Conservation (phyloP, 345 rosid genomes). For the Eucalyptus albens region DNA sequence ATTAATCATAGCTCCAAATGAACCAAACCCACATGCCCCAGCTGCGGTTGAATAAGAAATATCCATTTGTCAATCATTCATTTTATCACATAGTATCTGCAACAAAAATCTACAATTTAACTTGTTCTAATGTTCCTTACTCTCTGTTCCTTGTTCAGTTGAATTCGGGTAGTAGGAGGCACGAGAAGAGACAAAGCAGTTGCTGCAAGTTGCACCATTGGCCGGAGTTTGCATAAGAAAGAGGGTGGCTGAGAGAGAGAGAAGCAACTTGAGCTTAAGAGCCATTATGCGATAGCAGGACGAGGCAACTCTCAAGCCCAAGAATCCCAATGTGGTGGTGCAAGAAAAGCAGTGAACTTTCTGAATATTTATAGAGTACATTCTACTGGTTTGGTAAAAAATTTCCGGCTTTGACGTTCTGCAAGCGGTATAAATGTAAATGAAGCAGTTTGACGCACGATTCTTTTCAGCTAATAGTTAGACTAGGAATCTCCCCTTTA, state of each 20-base stretch:
- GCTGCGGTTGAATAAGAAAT: slow-evolving; percentile 6
- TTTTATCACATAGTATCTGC: background rate
- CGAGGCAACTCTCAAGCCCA: background rate
- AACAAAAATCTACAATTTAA: background rate
- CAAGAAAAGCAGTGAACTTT: background rate
- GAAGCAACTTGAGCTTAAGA: slow-evolving; percentile 5
- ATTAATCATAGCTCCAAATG: slow-evolving; percentile 56
- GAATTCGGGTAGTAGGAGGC: slow-evolving; percentile 54
- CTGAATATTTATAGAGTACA: slow-evolving; percentile 28
- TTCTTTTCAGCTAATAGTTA: background rate
- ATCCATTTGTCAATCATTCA: background rate
- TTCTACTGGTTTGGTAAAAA: background rate
- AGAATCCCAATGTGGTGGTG: slow-evolving; percentile 7
- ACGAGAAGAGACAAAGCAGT: slow-evolving; percentile 37
- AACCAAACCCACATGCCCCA: slow-evolving; percentile 60
- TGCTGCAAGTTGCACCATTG: slow-evolving; percentile 29
- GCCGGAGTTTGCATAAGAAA: slow-evolving; percentile 6
- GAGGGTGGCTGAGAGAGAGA: slow-evolving; percentile 5
- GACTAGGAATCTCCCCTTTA: background rate
- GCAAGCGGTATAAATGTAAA: background rate
- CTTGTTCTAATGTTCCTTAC: slow-evolving; percentile 12
- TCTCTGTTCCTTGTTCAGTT: slow-evolving; percentile 32
- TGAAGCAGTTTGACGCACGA: background rate
- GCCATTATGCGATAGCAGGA: slow-evolving; percentile 9
- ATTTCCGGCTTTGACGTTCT: slow-evolving; percentile 14